Percentiles rank a stretch among this genome's conserved stretches.
phyloP scores from a whole-genome alignment of 73 alveolate genomes.

The Uronychia setigera region DNA sequence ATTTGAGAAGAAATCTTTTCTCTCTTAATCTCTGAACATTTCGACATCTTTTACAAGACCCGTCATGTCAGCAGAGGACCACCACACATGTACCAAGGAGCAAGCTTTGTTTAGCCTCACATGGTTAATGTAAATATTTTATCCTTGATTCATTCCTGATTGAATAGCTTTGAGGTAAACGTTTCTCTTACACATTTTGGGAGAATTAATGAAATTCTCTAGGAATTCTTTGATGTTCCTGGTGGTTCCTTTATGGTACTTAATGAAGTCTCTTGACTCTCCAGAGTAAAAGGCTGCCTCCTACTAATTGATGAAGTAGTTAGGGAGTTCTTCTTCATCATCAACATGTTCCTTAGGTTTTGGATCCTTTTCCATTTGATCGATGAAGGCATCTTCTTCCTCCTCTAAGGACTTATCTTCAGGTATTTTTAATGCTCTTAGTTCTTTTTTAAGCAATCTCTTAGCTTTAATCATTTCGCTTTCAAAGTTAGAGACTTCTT shows the following conservation, averaged over 20 bases:
- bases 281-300: slow-evolving; percentile 55
- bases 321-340: slow-evolving; percentile 20
- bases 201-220: slow-evolving; percentile 4
- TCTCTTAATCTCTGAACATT: no score
- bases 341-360: no score
- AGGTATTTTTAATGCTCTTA: slow-evolving; percentile 38
- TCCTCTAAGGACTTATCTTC: slow-evolving; percentile 41
- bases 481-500: no score
- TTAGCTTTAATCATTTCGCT: slow-evolving; percentile 25
- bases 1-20: no score
- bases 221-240: slow-evolving; percentile 21
- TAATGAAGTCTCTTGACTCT: slow-evolving; percentile 55
- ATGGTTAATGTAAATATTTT: slow-evolving; percentile 14
- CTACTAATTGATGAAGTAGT: background rate
- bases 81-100: slow-evolving; percentile 57
- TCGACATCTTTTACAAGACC: no score
- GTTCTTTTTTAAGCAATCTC: slow-evolving; percentile 28
- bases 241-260: slow-evolving; percentile 59
- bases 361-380: slow-evolving; percentile 24
- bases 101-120: slow-evolving; percentile 57
- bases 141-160: slow-evolving; percentile 25
- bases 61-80: no score
- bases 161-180: no score
- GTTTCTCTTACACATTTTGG: no score
- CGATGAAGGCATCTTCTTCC: slow-evolving; percentile 32